Base-by-base conservation (phyloP, 805 yeast genomes). In the Lipomyces yamadae region DNA sequence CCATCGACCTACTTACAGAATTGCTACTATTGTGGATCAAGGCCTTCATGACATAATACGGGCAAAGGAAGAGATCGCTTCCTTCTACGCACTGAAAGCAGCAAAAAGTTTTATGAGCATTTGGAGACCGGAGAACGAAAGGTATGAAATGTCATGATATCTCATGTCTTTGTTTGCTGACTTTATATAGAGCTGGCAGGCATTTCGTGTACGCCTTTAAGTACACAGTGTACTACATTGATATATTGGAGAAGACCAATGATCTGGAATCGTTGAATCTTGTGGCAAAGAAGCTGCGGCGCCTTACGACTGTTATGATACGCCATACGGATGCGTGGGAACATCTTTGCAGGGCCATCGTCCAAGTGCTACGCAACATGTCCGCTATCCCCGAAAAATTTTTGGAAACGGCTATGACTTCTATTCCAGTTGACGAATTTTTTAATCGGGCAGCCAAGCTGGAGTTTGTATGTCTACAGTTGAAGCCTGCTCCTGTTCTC, bases 81-180 rank as follows among this genome's bases (percentile, higher is more conserved):
- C 81, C 0, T 79, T 92, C 18, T 84, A 93, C 61, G 82, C 90
- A 6, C 76, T 91, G 59, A 90, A 87, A 71, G 81, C 92, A 0
- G 85, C 86, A 55, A 90, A 92, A 74, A 86, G 88, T 10, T 82
- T 95, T 50, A 86, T 93, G 0, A 89, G 86, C 70, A 90, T 95
- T 65, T 95, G 99, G 98, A 92, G 92, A 72, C 96, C 98, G 0
- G 97, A 92, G 58, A 77, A 82, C 72, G 99, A 96, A 76, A 79
- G 96, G 29, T 59, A 13, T 11, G 11, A 18, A 15, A 1, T 2
- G 10, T 8, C 15, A 18, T 7, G n/a, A 39, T 42, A 24, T 18
- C 58, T n/a, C 32, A 13, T 34, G 10, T 53, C n/a, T 53, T 29
- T 10, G 6, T n/a, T 18, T 10, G 11, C 13, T 30, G 50, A 48